phyloP scores from a whole-genome alignment of 495 filamentous ascomycete genomes.

The Clohesyomyces aquaticus region DNA sequence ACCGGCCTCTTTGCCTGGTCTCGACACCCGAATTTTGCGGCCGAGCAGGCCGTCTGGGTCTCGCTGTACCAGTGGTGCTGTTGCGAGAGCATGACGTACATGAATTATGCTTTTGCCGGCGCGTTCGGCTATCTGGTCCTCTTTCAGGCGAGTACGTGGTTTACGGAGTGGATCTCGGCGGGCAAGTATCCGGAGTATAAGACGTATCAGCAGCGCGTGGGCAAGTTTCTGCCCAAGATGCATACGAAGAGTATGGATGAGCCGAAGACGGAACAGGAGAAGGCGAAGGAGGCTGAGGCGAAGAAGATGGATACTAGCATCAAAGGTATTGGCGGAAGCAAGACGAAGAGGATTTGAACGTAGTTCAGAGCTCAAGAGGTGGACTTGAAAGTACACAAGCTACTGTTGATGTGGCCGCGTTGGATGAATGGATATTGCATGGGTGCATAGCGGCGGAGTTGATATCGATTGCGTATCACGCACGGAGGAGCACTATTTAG shows the following conservation, averaged over 20 bases:
- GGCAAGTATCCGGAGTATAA: slow-evolving; percentile 88
- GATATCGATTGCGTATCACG: too few species aligned
- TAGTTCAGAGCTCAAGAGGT: too few species aligned
- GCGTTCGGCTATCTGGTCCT: slow-evolving; percentile 69
- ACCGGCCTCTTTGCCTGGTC: slow-evolving; percentile 82
- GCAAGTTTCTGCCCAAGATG: slow-evolving; percentile 73
- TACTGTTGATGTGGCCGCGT: too few species aligned
- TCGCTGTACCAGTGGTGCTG: slow-evolving; percentile 84
- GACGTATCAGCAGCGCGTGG: slow-evolving; percentile 80
- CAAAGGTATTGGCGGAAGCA: slow-evolving; percentile 1
- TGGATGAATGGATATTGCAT: too few species aligned
- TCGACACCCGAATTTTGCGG: slow-evolving; percentile 92
- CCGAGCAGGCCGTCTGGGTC: slow-evolving; percentile 92
- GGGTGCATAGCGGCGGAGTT: too few species aligned
- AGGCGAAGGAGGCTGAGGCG: slow-evolving; percentile 25
- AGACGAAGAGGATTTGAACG: slow-evolving; percentile 3
- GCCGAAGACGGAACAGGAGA: slow-evolving; percentile 18
- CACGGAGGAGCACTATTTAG: too few species aligned
- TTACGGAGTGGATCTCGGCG: slow-evolving; percentile 80
- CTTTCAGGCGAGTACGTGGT: slow-evolving; percentile 84
- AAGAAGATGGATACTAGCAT: background rate
- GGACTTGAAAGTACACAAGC: too few species aligned
- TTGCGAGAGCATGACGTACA: slow-evolving; percentile 66
- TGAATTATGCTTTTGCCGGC: slow-evolving; percentile 81
- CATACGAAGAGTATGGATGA: slow-evolving; percentile 28